Evolutionary conservation across 1,284 basidiomycete species (phyloP), one percentile per base, ranked within the genome.

Genomic region (Fomes fomentarius): DNA sequence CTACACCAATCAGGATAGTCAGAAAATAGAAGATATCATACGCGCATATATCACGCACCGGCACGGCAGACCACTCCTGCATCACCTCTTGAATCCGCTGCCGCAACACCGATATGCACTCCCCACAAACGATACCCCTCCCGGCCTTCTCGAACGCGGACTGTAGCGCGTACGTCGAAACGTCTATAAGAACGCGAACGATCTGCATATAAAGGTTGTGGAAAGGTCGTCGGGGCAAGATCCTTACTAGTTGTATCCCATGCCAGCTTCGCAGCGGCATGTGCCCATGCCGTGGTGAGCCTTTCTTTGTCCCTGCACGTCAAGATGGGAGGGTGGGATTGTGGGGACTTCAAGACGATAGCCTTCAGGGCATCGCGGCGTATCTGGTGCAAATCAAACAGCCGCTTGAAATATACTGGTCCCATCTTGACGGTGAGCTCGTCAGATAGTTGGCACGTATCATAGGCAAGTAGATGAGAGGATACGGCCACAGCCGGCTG

Each of bases 21-120:
- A n/a, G n/a, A n/a, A n/a, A n/a, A n/a, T n/a, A n/a, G n/a, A n/a
- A n/a, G n/a, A n/a, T n/a, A n/a, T n/a, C n/a, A n/a, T n/a, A n/a
- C n/a, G n/a, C n/a, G n/a, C n/a, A n/a, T n/a, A n/a, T n/a, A n/a
- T n/a, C 25, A 45, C 49, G 2, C 59, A 87, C 87, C 75, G 87
- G 89, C 41, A 90, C 83, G 30, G 82, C 74, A n/a, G 87, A 84
- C 87, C 87, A 90, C 60, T 88, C 84, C 26, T 81, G 67, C 33
- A 87, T 71, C 28, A 90, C 73, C 42, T 76, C 77, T 63, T 82
- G 81, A 38, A 89, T 79, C 28, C 88, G 78, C 26, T 83, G 80
- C 43, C 77, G 73, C 24, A 91, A 74, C 1, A 79, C 70, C 47
- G 71, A 64, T 55, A 77, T 79, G 65, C 87, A 90, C 22, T 80